phyloP scores from a whole-genome alignment of 208 protist species.

The Wallacemonas sp. region DNA sequence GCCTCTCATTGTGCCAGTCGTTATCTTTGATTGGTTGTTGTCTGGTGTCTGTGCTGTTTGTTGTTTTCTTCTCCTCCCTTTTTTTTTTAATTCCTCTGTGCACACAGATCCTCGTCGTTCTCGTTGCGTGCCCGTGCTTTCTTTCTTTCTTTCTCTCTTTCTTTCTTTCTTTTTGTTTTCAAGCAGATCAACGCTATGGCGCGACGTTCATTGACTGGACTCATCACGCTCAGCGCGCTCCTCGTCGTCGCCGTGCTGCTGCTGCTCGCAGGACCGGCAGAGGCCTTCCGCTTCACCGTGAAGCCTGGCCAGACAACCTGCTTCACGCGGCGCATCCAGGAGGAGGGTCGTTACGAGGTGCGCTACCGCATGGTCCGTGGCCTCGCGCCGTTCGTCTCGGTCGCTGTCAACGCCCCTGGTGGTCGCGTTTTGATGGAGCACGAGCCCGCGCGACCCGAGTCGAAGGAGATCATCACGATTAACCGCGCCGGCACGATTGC shows the following conservation, averaged over 20 bases:
- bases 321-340: slow-evolving; percentile 57
- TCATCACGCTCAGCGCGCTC: neutral
- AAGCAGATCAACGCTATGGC: too few relatives aligned
- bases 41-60: neutral
- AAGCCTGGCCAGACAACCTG: slow-evolving; percentile 60
- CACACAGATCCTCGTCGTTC: neutral
- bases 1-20: too few relatives aligned
- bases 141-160: neutral
- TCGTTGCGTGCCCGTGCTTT: neutral
- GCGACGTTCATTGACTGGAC: neutral
- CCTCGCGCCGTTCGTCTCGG: slow-evolving; percentile 64
- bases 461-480: slow-evolving; percentile 52
- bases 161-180: slow-evolving; percentile 9
- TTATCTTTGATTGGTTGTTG: too few relatives aligned
- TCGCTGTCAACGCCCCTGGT: slow-evolving; percentile 49
- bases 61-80: neutral
- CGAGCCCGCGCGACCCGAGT: slow-evolving; percentile 41
- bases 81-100: too few relatives aligned
- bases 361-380: slow-evolving; percentile 73
- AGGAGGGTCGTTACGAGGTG: slow-evolving; percentile 64
- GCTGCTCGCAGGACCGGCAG: slow-evolving; percentile 9
- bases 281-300: slow-evolving; percentile 66
- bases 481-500: slow-evolving; percentile 40
- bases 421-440: slow-evolving; percentile 64
- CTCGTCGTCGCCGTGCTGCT: slow-evolving; percentile 18